Conservation (phyloP, 441 rosid species). For the Flueggea neowawraea region DNA sequence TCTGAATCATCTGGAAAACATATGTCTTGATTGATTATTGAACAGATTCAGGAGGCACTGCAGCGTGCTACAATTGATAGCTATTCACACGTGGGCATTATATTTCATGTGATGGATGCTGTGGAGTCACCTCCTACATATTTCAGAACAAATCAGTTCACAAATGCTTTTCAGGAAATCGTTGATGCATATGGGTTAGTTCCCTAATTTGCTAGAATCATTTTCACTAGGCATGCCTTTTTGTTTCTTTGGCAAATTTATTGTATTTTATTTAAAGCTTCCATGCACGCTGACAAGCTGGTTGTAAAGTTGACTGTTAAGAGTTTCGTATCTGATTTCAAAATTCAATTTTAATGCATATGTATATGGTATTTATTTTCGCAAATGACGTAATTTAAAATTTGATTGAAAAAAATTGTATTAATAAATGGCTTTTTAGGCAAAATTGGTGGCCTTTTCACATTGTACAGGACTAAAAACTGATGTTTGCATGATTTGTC, state of each 20-base stretch:
- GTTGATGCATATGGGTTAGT: conserved; percentile 99
- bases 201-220: conserved; percentile 8
- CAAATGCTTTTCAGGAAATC: conserved; percentile 94
- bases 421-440: too few species aligned
- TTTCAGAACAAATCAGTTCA: conserved; percentile 84
- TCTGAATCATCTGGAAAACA: conserved; percentile 16
- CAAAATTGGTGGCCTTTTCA: too few species aligned
- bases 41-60: conserved; percentile 91
- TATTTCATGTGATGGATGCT: conserved; percentile 93
- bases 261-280: not conserved
- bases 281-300: not conserved
- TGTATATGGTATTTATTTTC: too few species aligned
- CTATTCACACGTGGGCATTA: conserved; percentile 90
- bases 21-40: too few species aligned
- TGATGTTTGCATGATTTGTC: too few species aligned
- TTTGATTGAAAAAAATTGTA: too few species aligned
- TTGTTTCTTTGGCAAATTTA: not conserved
- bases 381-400: too few species aligned
- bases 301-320: too few species aligned
- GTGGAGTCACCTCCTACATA: conserved; percentile 92
- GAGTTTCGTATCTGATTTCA: too few species aligned
- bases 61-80: conserved; percentile 95
- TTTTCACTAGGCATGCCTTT: not conserved
- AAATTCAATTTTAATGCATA: too few species aligned
- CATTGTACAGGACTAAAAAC: too few species aligned